Percentiles rank a stretch among this genome's conserved stretches.
phyloP scores from a whole-genome alignment of 768 basidiomycete species.

The Phanerochaete sordida region DNA sequence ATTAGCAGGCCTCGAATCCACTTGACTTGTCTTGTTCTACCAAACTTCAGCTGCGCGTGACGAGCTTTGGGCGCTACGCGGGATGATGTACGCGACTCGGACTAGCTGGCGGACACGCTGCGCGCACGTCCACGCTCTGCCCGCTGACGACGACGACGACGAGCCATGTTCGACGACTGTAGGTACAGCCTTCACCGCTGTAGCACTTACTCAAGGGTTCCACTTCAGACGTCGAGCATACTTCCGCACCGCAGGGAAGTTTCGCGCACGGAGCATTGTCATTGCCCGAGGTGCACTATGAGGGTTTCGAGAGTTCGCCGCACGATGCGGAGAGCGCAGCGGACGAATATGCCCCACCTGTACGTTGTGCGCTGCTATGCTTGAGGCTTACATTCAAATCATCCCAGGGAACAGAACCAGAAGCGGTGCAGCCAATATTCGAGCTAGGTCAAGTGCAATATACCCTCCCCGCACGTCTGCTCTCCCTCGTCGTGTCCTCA shows the following conservation, averaged over 20 bases:
- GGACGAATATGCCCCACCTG: constrained; percentile 32
- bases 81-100: neutral
- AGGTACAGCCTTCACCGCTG: constrained; percentile 15
- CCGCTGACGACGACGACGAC: neutral
- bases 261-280: constrained; percentile 32
- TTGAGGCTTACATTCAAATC: neutral
- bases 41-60: neutral
- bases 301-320: constrained; percentile 83
- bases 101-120: neutral
- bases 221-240: constrained; percentile 82
- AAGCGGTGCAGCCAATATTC: constrained; percentile 49
- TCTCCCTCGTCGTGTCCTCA: constrained; percentile 80
- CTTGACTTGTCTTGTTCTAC: neutral
- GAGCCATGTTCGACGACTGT: constrained; percentile 40
- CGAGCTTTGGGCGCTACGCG: neutral
- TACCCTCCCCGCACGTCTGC: constrained; percentile 78
- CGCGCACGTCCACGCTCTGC: neutral
- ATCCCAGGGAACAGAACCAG: neutral
- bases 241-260: constrained; percentile 47
- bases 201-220: constrained; percentile 5
- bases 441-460: constrained; percentile 89
- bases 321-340: constrained; percentile 46
- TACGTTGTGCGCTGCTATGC: constrained; percentile 16
- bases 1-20: neutral
- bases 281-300: constrained; percentile 66